Base-by-base conservation (phyloP, 2,329 filamentous ascomycete genomes). In the Macroventuria anomochaeta region DNA sequence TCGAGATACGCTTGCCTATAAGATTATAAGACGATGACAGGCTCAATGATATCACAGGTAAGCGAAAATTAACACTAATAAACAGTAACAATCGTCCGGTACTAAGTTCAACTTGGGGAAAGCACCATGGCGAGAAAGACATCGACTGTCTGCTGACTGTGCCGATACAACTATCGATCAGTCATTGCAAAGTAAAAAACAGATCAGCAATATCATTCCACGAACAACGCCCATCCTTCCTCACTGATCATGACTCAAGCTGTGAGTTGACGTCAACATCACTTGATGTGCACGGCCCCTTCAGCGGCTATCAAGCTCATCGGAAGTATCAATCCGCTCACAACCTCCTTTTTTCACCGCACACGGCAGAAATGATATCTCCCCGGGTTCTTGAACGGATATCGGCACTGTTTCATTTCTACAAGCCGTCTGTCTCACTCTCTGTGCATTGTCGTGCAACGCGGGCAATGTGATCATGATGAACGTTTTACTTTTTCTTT, bases 251-350 rank as follows among this genome's bases (percentile, higher is more conserved):
- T 21, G 18, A n/a, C 17, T 46, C 5, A 13, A 15, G 10, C 15
- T 12, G n/a, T 7, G 33, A 28, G 1, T 23, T 12, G 25, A 46
- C 12, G 4, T 31, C 12, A 12, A 26, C 8, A n/a, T 15, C 11
- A 3, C 2, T 31, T 31, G 43, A 29, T 31, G 17, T 33, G 33
- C 13, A 31, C 25, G 43, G 17, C 20, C 25, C 17, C 2, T 17
- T 17, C 4, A 18, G 3, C 25, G 34, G 26, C 18, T 25, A 17
- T 23, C 34, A 47, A 20, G n/a, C 28, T 47, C 26, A 15, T 15
- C 46, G 15, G 36, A 40, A 41, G 21, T n/a, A 40, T 28, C 21
- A 28, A 41, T 41, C 36, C 46, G 26, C 15, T 26, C 28, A 39
- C 26, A 23, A 25, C 28, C 20, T 23, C 8, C 11, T 3, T 5